Conservation (phyloP, 257 asterid genomes). For the Capsicum pubescens region DNA sequence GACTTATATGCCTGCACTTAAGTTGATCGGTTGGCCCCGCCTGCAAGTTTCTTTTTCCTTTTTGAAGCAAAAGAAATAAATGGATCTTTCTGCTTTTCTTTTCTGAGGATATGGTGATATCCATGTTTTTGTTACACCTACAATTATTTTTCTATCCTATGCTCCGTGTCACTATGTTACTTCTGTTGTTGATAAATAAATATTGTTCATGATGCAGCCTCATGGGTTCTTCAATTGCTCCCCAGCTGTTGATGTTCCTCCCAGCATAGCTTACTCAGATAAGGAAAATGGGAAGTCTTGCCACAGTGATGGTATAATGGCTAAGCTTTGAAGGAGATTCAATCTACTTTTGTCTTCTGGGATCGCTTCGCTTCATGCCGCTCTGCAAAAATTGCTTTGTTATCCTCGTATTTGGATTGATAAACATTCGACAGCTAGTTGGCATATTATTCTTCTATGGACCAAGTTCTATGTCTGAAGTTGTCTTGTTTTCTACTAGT, state of each 20-base stretch:
- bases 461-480: neutral
- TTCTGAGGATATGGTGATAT: neutral
- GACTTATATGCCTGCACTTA: neutral
- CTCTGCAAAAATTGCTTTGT: neutral
- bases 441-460: neutral
- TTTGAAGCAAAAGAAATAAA: neutral
- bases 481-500: neutral
- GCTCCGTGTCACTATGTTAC: neutral
- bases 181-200: neutral
- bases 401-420: neutral
- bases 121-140: neutral
- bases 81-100: neutral
- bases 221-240: conserved; percentile 66
- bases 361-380: neutral
- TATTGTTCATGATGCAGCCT: conserved; percentile 46
- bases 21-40: conserved; percentile 6
- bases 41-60: neutral
- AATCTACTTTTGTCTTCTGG: neutral
- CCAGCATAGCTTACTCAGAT: conserved; percentile 44
- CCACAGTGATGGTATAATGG: conserved; percentile 41
- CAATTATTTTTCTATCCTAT: neutral
- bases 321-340: conserved; percentile 49
- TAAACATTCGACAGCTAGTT: neutral
- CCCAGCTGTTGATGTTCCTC: conserved; percentile 66
- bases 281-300: conserved; percentile 51